Evolutionary conservation across 768 basidiomycete genomes (phyloP).

Genomic region (Pleurotus ostreatus): DNA sequence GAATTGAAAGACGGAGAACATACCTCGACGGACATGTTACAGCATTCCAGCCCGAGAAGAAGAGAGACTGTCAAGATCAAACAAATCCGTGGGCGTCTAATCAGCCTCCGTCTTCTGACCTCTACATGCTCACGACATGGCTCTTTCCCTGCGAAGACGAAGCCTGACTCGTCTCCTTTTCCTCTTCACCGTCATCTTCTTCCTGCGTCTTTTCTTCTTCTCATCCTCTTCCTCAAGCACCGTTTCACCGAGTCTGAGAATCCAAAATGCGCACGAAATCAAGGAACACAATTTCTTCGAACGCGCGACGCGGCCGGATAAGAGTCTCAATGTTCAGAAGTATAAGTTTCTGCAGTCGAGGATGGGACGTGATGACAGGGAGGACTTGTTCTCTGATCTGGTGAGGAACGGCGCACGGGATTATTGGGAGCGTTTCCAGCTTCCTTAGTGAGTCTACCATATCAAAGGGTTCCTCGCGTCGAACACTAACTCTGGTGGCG

Average conservation of each 20-base stretch:
- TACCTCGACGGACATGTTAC: too few relatives aligned
- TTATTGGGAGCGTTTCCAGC: constrained; percentile 90
- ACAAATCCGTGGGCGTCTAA: background rate
- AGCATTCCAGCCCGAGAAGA: too few relatives aligned
- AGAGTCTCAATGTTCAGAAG: constrained; percentile 82
- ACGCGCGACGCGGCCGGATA: constrained; percentile 58
- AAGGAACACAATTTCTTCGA: constrained; percentile 50
- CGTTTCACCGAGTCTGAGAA: constrained; percentile 16
- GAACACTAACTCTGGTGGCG: background rate
- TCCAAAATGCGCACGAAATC: constrained; percentile 33
- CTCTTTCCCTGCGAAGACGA: constrained; percentile 43
- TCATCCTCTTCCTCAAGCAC: constrained; percentile 22
- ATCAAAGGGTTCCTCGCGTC: background rate
- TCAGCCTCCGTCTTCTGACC: background rate
- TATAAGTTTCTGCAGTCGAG: constrained; percentile 86
- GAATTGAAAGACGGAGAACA: too few relatives aligned
- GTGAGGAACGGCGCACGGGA: constrained; percentile 76
- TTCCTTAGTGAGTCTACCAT: background rate
- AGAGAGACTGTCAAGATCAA: too few relatives aligned
- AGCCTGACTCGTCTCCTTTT: constrained; percentile 41
- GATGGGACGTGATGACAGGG: constrained; percentile 80
- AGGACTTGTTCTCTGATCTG: constrained; percentile 74
- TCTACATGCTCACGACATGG: constrained; percentile 24
- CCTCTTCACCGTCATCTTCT: constrained; percentile 27
- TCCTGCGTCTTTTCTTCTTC: constrained; percentile 36